Evolutionary conservation across 345 rosid species (phyloP).

Genomic region (Luvunga scandens): DNA sequence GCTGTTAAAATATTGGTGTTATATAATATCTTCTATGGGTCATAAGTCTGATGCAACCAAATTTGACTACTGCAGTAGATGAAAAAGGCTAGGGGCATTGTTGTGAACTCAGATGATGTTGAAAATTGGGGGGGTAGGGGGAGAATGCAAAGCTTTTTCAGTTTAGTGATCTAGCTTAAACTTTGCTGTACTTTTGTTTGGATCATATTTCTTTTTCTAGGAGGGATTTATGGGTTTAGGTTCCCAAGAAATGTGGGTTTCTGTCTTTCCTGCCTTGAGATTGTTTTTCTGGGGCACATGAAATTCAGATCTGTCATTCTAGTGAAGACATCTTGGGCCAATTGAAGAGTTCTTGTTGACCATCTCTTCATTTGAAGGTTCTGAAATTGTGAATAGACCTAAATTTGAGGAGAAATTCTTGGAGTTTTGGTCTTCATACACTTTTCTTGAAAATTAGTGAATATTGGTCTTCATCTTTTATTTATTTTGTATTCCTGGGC

Average conservation of each 20-base stretch:
- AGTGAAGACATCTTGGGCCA: not conserved
- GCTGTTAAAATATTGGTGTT: not conserved
- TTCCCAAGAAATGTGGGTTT: not conserved
- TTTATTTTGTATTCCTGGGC: no score
- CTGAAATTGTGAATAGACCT: not conserved
- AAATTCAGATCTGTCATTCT: not conserved
- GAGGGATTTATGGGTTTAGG: not conserved
- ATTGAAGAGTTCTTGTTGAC: not conserved
- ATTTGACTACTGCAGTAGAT: not conserved
- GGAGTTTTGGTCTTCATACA: not conserved
- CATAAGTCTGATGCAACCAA: not conserved
- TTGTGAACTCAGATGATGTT: not conserved
- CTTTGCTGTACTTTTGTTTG: not conserved
- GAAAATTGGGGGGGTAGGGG: no score
- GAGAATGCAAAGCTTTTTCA: not conserved
- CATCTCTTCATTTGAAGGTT: not conserved
- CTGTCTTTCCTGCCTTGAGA: not conserved
- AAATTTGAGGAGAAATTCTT: not conserved
- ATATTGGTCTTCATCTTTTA: no score
- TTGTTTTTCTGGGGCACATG: not conserved
- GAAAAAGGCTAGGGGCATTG: not conserved
- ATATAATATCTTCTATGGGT: not conserved
- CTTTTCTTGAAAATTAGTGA: not conserved
- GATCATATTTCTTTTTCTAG: not conserved
- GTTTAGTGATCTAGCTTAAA: not conserved